phyloP scores from a whole-genome alignment of 1,139 yeast genomes.

The Blastobotrys elegans region DNA sequence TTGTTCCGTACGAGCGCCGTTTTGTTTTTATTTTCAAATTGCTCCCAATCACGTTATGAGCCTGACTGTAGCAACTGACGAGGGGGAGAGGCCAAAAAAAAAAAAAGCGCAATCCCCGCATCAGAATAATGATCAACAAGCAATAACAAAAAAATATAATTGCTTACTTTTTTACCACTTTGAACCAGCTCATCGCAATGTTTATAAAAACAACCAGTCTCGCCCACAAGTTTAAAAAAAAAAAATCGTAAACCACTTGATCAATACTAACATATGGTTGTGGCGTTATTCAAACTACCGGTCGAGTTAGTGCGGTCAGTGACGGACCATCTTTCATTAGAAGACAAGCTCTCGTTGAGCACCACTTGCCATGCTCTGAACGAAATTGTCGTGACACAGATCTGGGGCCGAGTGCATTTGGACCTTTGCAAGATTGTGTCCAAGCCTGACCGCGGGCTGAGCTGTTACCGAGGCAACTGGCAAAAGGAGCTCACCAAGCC shows the following conservation, averaged over 20 bases:
- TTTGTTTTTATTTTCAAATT: no score
- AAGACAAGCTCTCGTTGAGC: conserved; percentile 1
- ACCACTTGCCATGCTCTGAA: neutral
- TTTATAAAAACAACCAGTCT: neutral
- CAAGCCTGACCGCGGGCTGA: conserved; percentile 1
- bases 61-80: neutral
- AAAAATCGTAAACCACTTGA: no score
- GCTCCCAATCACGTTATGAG: neutral
- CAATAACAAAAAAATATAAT: no score
- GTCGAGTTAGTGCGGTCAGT: conserved; percentile 7
- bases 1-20: no score
- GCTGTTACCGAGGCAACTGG: conserved; percentile 7
- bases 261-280: neutral
- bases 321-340: conserved; percentile 1
- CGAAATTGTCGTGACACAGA: neutral
- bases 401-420: conserved; percentile 8
- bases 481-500: neutral
- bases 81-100: no score
- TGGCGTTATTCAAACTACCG: conserved; percentile 5
- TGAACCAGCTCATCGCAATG: neutral
- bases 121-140: neutral
- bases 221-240: no score
- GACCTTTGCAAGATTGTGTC: conserved; percentile 6
- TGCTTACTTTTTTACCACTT: neutral
- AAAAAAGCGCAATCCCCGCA: no score